Evolutionary conservation across 1,139 yeast species (phyloP), one percentile per base, ranked within the genome.

Genomic region (Pichia kudriavzevii): DNA sequence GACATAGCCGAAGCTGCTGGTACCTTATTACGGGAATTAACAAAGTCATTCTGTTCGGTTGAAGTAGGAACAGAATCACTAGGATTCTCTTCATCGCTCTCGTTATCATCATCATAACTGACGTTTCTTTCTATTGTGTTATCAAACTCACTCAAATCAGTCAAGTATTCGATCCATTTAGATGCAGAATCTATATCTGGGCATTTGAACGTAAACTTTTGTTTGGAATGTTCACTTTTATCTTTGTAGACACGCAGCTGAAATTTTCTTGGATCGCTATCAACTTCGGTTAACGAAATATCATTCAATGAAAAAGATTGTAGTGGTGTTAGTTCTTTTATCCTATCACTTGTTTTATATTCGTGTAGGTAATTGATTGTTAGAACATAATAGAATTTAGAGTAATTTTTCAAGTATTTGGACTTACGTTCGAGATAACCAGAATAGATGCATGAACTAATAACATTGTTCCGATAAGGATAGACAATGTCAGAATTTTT

Each of bases 341-440:
- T 71, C 27, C 83, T 63, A 53, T 79, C 81, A 26, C 69, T 61
- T 2, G 78, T 64, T 52, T 73, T 76, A 58, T 79, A 81, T 53
- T 81, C 91, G 56, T 79, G 91, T 28, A 81, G 58, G 44, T 67
- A 79, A 48, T 75, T 76, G 48, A 83, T 72, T 3, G 91, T 79
- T 36, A 81, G 61, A n/a, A 81, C 82, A 48, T 75, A 81, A 67
- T 78, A 80, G 21, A 78, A 74, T 49, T 71, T 69, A 4, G 75
- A 68, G 54, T 78, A 79, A 34, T 72, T 75, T 54, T 78, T 78
- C 45, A 78, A 60, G 45, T 69, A 70, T 55, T 79, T 79, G 11
- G 82, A 72, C 50, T 67, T 79, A 67, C 64, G 79, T 49, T 56
- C 59, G 42, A 53, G 69, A 66, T 59, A 75, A 49, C 70, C 85